Base-by-base conservation (phyloP, 805 yeast genomes). In the Saccharomyces eubayanus region DNA sequence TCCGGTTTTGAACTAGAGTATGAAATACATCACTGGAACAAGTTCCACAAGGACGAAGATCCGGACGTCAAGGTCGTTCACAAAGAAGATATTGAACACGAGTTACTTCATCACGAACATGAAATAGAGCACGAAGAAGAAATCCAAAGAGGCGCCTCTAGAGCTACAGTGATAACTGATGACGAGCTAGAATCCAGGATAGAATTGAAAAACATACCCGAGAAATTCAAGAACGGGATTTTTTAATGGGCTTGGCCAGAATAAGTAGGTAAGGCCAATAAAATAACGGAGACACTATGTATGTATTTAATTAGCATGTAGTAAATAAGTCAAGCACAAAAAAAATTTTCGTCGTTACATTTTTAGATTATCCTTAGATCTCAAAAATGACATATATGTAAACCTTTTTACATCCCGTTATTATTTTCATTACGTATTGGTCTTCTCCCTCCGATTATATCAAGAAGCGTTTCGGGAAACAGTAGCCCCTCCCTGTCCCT, bases 11-110 rank as follows among this genome's bases (percentile, higher is more conserved):
- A 91, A 70, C 79, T 82, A 60, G 97, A 91, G 67, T 92, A 91
- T 67, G 97, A 92, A 68, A 84, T 88, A 54, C 97, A 91, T 68
- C 98, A 91, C 69, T 92, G 97, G 97, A 80, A 84, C 56, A 75
- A 89, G 71, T 84, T 77, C 65, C 94, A 87, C 66, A 77, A 80
- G 53, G 82, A 87, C 59, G 71, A 76, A 53, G 97, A 90, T 67
- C 97, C 97, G 1, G 90, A 88, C 52, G 89, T 90, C 28, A 76
- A 78, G 61, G 72, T 80, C 27, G 85, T 87, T 51, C 97, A 90
- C 67, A 85, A 84, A 58, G 97, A 90, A 67, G 97, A 90, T 67
- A 80, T 87, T 8, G 96, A 89, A 55, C 84, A 90, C 68, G 97
- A 90, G 65, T 72, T 87, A 53, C 75, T 88, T 57, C 94, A 85